Evolutionary conservation across 305 asterid genomes (phyloP), one percentile per base, ranked within the genome.

Genomic region (Plantago coronopus): DNA sequence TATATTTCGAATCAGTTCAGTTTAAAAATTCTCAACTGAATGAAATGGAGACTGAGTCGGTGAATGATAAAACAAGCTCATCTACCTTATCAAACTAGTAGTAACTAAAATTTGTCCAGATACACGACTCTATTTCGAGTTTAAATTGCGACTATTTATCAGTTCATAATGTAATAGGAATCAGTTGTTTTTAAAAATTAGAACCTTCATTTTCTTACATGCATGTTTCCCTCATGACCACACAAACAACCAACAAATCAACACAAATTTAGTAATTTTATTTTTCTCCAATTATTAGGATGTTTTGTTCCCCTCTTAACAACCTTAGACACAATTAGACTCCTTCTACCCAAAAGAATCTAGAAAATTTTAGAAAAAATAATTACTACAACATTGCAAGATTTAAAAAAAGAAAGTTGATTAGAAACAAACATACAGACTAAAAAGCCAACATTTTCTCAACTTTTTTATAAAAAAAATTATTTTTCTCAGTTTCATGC

Each of bases 151-250:
- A n/a, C n/a, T n/a, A n/a, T n/a, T n/a, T n/a, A n/a, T n/a, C n/a
- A n/a, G n/a, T n/a, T n/a, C n/a, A n/a, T n/a, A n/a, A n/a, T n/a
- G n/a, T n/a, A n/a, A n/a, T n/a, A n/a, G n/a, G n/a, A 17, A 46
- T 19, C 50, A 1, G 50, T 62, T 50, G n/a, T n/a, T 22, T 11
- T 17, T 0, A 64, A 48, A 60, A 46, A 49, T 51, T 53, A 58
- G 78, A 67, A 72, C 68, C 77, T 64, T 57, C 50, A 9, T 34
- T 65, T 68, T 61, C 34, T 68, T 57, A n/a, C 56, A 67, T 61
- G 62, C 63, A 54, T 22, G 56, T 27, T 43, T 59, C 17, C 64
- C 57, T 65, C 66, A 59, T 61, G 64, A 62, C 76, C 79, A 67
- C 76, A 59, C 65, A 12, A 56, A 12, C 42, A 27, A 27, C 34